A percentile compares a stretch with the other conserved stretches of the same genome.
These are phyloP conservation scores for Mortierella hygrophila DNA, from an alignment of 192 early-diverging fungal species.

Conservation along the genomic window DNA sequence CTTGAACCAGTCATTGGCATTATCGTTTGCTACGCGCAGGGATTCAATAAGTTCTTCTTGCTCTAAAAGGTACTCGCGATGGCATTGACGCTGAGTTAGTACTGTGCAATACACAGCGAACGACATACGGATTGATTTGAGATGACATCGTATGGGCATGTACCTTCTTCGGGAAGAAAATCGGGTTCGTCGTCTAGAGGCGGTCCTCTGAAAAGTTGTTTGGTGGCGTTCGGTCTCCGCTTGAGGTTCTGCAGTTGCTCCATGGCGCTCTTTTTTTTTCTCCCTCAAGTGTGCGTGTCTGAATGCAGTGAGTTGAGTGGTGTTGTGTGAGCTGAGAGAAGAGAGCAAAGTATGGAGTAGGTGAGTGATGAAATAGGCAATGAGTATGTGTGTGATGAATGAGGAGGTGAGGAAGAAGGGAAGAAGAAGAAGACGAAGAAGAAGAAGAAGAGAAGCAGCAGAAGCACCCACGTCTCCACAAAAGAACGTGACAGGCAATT, in stretches of 20 bases:
- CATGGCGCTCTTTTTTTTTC: constrained; percentile 10
- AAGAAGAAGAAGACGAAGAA: no score
- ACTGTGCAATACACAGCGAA: neutral
- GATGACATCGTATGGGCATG: neutral
- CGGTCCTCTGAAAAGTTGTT: constrained; percentile 21
- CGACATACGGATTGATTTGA: no score
- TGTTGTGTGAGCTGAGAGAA: no score
- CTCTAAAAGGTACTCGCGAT: constrained; percentile 3
- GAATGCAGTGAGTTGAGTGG: no score
- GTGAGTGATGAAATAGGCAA: neutral
- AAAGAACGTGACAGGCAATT: neutral
- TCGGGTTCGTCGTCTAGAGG: constrained; percentile 9
- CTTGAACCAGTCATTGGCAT: constrained; percentile 38
- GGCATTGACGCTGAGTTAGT: neutral
- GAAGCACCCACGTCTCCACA: no score
- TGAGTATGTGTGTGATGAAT: neutral
- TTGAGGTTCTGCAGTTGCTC: constrained; percentile 27
- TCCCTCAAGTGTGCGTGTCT: no score
- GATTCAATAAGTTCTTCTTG: constrained; percentile 47
- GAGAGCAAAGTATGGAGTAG: neutral
- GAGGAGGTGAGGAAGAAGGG: neutral
- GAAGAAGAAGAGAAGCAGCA: no score
- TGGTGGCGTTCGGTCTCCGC: constrained; percentile 18
- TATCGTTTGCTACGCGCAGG: constrained; percentile 32
- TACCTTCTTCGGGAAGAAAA: constrained; percentile 46